These are phyloP conservation scores for Hevea brasiliensis DNA, from an alignment of 345 rosid genomes.

Conservation along the genomic window DNA sequence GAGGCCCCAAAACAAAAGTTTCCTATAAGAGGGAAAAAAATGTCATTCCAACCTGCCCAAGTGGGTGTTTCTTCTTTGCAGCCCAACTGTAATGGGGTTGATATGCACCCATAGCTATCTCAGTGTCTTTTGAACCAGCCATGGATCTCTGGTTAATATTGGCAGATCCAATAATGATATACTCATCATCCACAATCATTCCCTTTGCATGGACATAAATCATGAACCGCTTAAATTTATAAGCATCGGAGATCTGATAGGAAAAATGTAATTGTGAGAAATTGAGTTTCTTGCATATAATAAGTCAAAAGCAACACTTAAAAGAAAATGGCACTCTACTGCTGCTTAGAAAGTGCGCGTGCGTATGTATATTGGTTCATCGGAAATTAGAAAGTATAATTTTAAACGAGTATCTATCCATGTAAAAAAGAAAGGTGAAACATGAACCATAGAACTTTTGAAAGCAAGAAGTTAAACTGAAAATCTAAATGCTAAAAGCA, in stretches of 20 bases:
- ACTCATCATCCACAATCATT: constrained; percentile 92
- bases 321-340: constrained; percentile 1
- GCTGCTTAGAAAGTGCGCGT: neutral
- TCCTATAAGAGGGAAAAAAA: neutral
- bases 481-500: neutral
- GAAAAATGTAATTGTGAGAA: neutral
- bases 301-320: neutral
- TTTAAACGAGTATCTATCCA: neutral
- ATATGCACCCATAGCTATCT: constrained; percentile 96
- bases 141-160: constrained; percentile 95
- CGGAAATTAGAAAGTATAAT: too few relatives aligned
- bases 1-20: neutral
- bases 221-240: constrained; percentile 60
- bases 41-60: constrained; percentile 65
- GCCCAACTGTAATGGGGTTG: constrained; percentile 82
- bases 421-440: neutral
- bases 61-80: constrained; percentile 55
- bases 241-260: constrained; percentile 15
- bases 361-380: too few relatives aligned
- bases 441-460: neutral
- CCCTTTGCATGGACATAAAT: constrained; percentile 94
- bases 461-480: neutral
- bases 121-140: constrained; percentile 95
- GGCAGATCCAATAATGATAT: constrained; percentile 82
- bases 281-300: neutral